Evolutionary conservation across 2,329 filamentous ascomycete species (phyloP).

Genomic region (Cucurbitaria berberidis): DNA sequence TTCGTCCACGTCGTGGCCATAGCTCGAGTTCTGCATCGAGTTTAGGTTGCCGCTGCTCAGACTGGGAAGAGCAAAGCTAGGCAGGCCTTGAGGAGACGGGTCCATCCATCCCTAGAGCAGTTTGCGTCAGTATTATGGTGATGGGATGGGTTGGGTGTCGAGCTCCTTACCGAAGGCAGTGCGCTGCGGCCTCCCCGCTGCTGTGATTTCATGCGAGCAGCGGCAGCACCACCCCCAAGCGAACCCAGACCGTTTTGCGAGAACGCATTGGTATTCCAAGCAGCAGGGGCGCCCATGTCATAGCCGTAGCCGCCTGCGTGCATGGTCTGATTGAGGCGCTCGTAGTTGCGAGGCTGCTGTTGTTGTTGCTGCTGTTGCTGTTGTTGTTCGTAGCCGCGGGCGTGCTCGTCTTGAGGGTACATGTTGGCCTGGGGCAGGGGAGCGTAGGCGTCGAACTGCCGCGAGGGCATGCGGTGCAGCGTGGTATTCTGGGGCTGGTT

Average conservation of each 20-base stretch:
- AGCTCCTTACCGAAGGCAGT: constrained; percentile 72
- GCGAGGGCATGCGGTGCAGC: constrained; percentile 73
- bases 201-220: constrained; percentile 62
- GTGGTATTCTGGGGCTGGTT: constrained; percentile 62
- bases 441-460: constrained; percentile 77
- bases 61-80: constrained; percentile 50
- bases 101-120: constrained; percentile 67
- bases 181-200: constrained; percentile 62
- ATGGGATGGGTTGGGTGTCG: neutral
- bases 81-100: constrained; percentile 49
- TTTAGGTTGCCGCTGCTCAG: constrained; percentile 45
- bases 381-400: constrained; percentile 54
- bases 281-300: constrained; percentile 72
- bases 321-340: constrained; percentile 64
- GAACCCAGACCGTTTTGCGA: constrained; percentile 71
- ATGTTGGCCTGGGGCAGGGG: constrained; percentile 67
- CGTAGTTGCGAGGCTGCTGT: constrained; percentile 62
- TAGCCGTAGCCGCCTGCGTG: constrained; percentile 69
- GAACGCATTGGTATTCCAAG: constrained; percentile 80
- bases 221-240: constrained; percentile 55
- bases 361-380: no score
- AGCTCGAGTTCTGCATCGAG: constrained; percentile 50
- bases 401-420: constrained; percentile 72
- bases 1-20: constrained; percentile 67
- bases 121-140: constrained; percentile 6